phyloP scores from a whole-genome alignment of 1,284 basidiomycete genomes.

The Inonotus hispidus region DNA sequence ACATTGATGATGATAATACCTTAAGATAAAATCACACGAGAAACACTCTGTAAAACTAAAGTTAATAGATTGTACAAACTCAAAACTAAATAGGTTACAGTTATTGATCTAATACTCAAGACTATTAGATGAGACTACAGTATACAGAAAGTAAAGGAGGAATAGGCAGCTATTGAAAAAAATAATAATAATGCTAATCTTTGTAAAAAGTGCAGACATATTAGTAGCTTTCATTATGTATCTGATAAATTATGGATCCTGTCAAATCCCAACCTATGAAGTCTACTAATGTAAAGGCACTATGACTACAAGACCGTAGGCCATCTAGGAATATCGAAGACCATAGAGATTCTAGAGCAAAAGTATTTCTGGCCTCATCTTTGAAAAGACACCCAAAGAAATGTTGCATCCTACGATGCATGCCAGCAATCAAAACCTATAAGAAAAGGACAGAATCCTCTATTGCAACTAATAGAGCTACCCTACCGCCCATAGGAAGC shows the following conservation, averaged over 20 bases:
- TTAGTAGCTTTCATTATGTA: neutral
- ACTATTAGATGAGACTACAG: neutral
- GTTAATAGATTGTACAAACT: no score
- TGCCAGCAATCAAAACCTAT: constrained; percentile 20
- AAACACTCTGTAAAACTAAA: neutral
- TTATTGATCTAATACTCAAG: constrained; percentile 25
- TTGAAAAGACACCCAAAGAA: constrained; percentile 16
- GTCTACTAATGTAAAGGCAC: neutral
- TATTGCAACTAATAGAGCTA: constrained; percentile 18
- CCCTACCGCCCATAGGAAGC: constrained; percentile 20
- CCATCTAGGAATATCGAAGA: constrained; percentile 32
- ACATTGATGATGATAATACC: no score
- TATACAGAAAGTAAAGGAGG: neutral
- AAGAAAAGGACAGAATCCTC: constrained; percentile 9
- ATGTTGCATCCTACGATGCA: constrained; percentile 21
- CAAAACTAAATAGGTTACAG: neutral
- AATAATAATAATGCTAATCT: constrained; percentile 2
- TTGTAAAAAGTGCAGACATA: neutral
- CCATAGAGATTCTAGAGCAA: constrained; percentile 20
- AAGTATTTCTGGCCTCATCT: constrained; percentile 25
- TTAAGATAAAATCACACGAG: neutral
- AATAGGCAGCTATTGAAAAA: constrained; percentile 20
- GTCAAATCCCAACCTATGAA: neutral
- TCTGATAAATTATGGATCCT: constrained; percentile 16
- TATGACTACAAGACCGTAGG: constrained; percentile 21